A percentile compares a stretch with the other conserved stretches of the same genome.
These are phyloP conservation scores for Otatea glauca DNA, from an alignment of 176 grass and related monocot genomes.

Conservation along the genomic window DNA sequence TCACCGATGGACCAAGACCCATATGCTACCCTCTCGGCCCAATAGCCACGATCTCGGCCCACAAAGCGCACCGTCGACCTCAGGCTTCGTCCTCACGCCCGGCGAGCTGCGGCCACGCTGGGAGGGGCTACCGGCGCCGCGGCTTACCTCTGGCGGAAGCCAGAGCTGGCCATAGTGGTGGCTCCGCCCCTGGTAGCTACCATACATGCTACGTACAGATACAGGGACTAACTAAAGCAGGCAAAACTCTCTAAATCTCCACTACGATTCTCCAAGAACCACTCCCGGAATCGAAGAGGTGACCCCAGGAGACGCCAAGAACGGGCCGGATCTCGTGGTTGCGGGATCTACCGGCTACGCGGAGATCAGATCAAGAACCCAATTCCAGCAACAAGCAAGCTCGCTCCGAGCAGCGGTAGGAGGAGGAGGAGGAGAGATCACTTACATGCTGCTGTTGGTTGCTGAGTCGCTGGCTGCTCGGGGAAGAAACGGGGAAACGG, in stretches of 20 bases:
- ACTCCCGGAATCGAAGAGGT: neutral
- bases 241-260: neutral
- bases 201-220: no score
- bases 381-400: neutral
- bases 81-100: no score
- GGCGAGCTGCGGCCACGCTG: no score
- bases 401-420: neutral
- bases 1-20: no score
- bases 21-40: no score
- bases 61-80: no score
- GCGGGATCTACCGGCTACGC: conserved; percentile 2
- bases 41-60: no score
- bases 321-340: neutral
- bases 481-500: neutral
- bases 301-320: neutral
- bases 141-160: no score
- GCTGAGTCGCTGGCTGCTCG: neutral
- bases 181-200: no score
- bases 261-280: neutral
- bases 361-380: neutral
- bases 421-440: neutral
- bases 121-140: no score
- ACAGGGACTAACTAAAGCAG: neutral
- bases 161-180: no score
- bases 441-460: neutral